These are phyloP conservation scores for Neolentinus lepideus DNA, from an alignment of 1,284 basidiomycete species.

Conservation along the genomic window DNA sequence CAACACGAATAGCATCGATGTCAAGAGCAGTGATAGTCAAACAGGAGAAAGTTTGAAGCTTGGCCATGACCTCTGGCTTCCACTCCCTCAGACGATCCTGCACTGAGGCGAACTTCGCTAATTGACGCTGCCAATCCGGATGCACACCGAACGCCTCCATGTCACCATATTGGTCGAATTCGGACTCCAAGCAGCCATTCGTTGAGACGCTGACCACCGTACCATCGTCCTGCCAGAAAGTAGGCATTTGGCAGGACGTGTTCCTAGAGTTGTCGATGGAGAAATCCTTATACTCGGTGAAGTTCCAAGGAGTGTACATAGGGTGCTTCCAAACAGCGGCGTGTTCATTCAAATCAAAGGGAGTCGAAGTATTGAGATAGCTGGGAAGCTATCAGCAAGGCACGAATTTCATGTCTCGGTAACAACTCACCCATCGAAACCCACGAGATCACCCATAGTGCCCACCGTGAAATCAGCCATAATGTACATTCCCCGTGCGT, in stretches of 20 bases:
- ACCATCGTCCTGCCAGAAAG: conserved; percentile 75
- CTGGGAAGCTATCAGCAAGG: conserved; percentile 30
- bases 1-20: conserved; percentile 88
- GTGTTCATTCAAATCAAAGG: conserved; percentile 74
- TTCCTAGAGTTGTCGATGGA: conserved; percentile 60
- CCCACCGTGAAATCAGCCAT: conserved; percentile 92
- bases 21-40: conserved; percentile 82
- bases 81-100: conserved; percentile 92
- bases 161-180: conserved; percentile 92
- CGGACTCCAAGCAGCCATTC: conserved; percentile 70
- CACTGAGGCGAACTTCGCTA: conserved; percentile 90
- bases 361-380: conserved; percentile 71
- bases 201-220: conserved; percentile 47
- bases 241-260: conserved; percentile 65
- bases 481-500: conserved; percentile 79
- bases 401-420: conserved; percentile 1
- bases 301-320: conserved; percentile 74
- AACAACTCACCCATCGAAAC: conserved; percentile 64
- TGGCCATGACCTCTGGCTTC: conserved; percentile 69
- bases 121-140: conserved; percentile 89
- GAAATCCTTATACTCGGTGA: conserved; percentile 81
- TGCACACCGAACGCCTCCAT: conserved; percentile 95
- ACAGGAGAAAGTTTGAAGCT: conserved; percentile 74
- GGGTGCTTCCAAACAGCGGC: conserved; percentile 72
- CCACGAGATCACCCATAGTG: conserved; percentile 84